Conservation (phyloP, 257 asterid species). For the Capsicum rhomboideum region DNA sequence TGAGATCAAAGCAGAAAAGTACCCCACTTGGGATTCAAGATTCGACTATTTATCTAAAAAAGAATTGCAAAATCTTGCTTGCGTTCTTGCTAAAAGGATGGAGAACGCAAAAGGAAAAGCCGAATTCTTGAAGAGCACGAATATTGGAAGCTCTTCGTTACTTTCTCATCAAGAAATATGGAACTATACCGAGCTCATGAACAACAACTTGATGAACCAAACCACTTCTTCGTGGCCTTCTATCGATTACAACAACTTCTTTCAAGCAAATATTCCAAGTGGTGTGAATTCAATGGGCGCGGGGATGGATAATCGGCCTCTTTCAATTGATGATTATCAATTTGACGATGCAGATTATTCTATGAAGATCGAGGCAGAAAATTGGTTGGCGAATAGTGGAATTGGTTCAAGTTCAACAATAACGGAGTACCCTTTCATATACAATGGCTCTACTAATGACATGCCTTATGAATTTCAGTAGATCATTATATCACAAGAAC, state of each 20-base stretch:
- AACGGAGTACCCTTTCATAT: background rate
- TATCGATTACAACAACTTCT: background rate
- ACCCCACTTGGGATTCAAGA: slow-evolving; percentile 1
- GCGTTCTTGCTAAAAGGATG: background rate
- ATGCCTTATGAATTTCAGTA: too few relatives aligned
- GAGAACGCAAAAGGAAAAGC: background rate
- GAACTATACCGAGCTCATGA: too few relatives aligned
- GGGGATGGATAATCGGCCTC: background rate
- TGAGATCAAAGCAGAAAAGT: background rate
- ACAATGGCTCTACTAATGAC: too few relatives aligned
- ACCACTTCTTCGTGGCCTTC: background rate
- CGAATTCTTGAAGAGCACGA: background rate
- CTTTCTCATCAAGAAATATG: too few relatives aligned
- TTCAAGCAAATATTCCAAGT: background rate
- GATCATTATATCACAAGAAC: too few relatives aligned
- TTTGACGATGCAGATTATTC: background rate
- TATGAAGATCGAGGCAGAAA: too few relatives aligned
- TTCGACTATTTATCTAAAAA: background rate
- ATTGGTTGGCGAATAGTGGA: background rate
- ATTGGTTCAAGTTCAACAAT: background rate
- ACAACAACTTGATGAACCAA: too few relatives aligned
- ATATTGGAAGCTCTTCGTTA: background rate
- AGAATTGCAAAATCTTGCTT: background rate
- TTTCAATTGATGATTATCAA: background rate
- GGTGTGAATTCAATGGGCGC: background rate